Percentiles rank a stretch among this genome's conserved stretches.
These are phyloP conservation scores for Pestalotiopsis sp. DNA, from an alignment of 2,329 filamentous ascomycete species.

Conservation along the genomic window DNA sequence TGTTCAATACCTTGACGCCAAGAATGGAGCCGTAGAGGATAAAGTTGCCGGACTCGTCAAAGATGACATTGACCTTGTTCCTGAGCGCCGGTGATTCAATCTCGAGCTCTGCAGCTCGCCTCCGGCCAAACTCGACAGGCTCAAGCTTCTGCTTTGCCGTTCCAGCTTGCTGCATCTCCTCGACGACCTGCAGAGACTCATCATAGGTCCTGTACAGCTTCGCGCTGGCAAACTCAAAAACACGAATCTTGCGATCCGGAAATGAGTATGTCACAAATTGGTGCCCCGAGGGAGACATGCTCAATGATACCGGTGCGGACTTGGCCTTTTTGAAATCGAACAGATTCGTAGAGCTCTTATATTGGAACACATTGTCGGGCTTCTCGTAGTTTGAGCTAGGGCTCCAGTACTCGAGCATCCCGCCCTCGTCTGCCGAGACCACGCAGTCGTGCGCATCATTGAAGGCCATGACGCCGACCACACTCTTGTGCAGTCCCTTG, in stretches of 20 bases:
- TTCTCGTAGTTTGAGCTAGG: conserved; percentile 83
- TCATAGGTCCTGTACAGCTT: conserved; percentile 94
- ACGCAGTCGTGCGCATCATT: conserved; percentile 90
- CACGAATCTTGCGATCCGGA: conserved; percentile 86
- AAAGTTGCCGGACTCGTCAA: conserved; percentile 96
- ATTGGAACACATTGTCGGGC: conserved; percentile 85
- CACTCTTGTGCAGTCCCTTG: conserved; percentile 74
- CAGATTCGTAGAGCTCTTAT: conserved; percentile 90
- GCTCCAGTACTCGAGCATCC: conserved; percentile 97
- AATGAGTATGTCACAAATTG: conserved; percentile 89
- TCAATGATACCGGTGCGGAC: conserved; percentile 77
- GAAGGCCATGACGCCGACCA: conserved; percentile 84
- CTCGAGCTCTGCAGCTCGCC: conserved; percentile 83
- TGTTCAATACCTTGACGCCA: conserved; percentile 94
- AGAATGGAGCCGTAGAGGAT: conserved; percentile 90
- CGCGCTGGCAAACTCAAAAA: conserved; percentile 89
- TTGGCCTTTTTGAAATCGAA: conserved; percentile 98
- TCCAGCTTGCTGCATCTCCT: conserved; percentile 95
- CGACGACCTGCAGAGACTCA: conserved; percentile 84
- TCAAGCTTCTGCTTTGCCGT: conserved; percentile 80
- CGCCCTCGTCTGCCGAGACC: conserved; percentile 81
- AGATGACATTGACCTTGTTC: conserved; percentile 80
- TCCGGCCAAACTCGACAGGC: conserved; percentile 86
- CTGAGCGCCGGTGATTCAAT: conserved; percentile 69
- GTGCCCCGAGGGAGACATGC: conserved; percentile 81